Conservation (phyloP, 208 protist species). For the Phytomonas sp. region DNA sequence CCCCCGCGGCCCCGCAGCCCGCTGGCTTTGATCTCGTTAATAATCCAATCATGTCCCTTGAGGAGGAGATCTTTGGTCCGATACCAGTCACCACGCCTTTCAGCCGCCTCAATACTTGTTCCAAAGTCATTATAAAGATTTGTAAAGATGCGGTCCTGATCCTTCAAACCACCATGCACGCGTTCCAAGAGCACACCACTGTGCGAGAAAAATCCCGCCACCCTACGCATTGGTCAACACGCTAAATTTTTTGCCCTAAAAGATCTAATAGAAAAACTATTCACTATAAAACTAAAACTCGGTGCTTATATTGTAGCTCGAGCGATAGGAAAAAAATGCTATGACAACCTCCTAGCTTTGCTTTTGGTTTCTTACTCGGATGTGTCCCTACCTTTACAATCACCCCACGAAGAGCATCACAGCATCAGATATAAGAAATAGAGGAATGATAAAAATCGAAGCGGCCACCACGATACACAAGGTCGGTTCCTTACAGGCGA, state of each 20-base stretch:
- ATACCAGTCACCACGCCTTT: slow-evolving; percentile 97
- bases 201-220: slow-evolving; percentile 29
- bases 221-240: slow-evolving; percentile 16
- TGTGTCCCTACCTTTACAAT: neutral
- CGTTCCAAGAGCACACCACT: slow-evolving; percentile 33
- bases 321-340: slow-evolving; percentile 15
- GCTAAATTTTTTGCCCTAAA: neutral
- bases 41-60: slow-evolving; percentile 96
- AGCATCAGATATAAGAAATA: neutral
- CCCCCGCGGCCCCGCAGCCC: slow-evolving; percentile 97
- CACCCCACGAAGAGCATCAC: neutral
- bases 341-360: slow-evolving; percentile 10
- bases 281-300: neutral
- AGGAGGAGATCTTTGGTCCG: slow-evolving; percentile 95
- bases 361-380: neutral
- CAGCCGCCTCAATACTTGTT: slow-evolving; percentile 84
- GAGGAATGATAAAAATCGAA: neutral
- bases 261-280: neutral
- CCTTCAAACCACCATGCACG: slow-evolving; percentile 88
- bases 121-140: slow-evolving; percentile 98
- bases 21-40: slow-evolving; percentile 94
- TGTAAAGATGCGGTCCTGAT: slow-evolving; percentile 98
- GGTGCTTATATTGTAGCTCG: neutral
- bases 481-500: neutral
- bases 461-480: neutral